Conservation (phyloP, 345 rosid genomes). For the Eucalyptus regnans region DNA sequence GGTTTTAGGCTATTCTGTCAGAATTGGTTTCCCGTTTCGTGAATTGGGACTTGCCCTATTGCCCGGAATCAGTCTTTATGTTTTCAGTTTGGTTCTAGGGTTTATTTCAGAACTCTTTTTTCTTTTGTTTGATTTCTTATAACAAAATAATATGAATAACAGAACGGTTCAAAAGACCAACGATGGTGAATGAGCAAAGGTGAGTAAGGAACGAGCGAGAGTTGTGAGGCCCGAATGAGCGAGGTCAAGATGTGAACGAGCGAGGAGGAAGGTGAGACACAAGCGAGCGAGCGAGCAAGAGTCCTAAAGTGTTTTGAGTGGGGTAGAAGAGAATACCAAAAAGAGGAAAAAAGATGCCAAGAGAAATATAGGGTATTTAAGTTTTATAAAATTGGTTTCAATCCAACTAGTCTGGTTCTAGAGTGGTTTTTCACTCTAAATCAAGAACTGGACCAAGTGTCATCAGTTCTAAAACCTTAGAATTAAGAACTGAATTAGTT, state of each 20-base stretch:
- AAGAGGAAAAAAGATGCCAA: neutral
- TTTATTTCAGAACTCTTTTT: no score
- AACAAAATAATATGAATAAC: neutral
- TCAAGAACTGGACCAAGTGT: neutral
- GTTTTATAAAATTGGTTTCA: neutral
- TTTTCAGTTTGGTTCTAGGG: neutral
- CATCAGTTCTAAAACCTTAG: neutral
- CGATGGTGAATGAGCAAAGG: fast-evolving
- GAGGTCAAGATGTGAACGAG: neutral
- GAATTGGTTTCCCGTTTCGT: fast-evolving
- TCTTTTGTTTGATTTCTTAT: no score
- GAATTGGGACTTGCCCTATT: neutral
- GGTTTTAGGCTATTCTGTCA: neutral
- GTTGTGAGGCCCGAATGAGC: neutral
- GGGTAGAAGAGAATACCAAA: neutral
- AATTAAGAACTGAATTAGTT: no score
- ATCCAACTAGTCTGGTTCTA: neutral
- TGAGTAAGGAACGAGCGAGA: no score
- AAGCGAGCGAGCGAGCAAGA: neutral
- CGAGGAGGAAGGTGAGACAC: neutral
- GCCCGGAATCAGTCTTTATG: fast-evolving
- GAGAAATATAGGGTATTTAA: neutral
- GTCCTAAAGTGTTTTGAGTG: neutral
- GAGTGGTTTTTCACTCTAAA: neutral
- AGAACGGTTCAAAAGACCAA: neutral